Conservation (phyloP, 768 basidiomycete species). For the Dacryopinax spathularia region DNA sequence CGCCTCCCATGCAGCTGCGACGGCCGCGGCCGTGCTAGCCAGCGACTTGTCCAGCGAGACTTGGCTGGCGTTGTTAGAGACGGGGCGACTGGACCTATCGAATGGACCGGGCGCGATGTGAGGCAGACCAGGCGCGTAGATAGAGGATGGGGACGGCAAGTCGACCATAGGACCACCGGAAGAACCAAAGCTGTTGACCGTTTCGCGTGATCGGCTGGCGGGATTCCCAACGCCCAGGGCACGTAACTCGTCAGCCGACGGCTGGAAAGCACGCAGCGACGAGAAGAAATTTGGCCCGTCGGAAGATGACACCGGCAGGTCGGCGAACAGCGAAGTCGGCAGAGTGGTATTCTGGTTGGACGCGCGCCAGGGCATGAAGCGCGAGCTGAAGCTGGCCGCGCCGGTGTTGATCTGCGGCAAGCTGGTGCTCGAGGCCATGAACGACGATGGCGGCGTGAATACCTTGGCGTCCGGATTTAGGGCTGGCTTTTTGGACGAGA, state of each 20-base stretch:
- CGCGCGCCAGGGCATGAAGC: background rate
- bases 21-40: slow-evolving; percentile 1
- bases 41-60: background rate
- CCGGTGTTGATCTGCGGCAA: background rate
- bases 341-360: background rate
- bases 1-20: slow-evolving; percentile 3
- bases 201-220: background rate
- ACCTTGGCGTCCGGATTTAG: slow-evolving; percentile 1
- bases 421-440: slow-evolving; percentile 1
- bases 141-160: background rate
- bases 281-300: slow-evolving; percentile 1
- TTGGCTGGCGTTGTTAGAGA: background rate
- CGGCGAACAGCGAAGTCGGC: background rate
- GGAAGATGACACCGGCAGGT: background rate
- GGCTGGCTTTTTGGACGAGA: background rate
- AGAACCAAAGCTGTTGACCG: background rate
- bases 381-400: background rate
- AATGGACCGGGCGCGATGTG: background rate
- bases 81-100: background rate
- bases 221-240: background rate
- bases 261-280: slow-evolving; percentile 1
- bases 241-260: background rate
- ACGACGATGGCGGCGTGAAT: background rate
- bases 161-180: background rate
- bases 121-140: background rate